Evolutionary conservation across 805 yeast genomes (phyloP).

Genomic region (Ogataea angusta): DNA sequence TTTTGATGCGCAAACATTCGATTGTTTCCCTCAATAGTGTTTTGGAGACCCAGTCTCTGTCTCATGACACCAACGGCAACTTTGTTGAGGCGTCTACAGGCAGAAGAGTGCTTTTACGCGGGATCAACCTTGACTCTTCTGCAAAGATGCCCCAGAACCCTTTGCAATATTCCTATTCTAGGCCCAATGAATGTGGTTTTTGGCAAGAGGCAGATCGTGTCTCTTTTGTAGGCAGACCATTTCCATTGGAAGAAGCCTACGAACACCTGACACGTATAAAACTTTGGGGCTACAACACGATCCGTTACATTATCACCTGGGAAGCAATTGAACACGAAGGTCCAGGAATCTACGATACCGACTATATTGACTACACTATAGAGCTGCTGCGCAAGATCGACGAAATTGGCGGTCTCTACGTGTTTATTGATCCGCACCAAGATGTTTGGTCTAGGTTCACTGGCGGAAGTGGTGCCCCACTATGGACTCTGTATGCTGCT

Average conservation of each 20-base stretch:
- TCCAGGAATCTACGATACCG: slow-evolving; percentile 79
- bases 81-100: slow-evolving; percentile 53
- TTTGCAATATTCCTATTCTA: slow-evolving; percentile 37
- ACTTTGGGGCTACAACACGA: slow-evolving; percentile 76
- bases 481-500: slow-evolving; percentile 89
- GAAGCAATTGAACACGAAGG: slow-evolving; percentile 89
- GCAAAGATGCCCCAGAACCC: slow-evolving; percentile 70
- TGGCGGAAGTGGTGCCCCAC: slow-evolving; percentile 93
- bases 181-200: slow-evolving; percentile 44
- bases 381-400: slow-evolving; percentile 56
- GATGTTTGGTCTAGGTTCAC: slow-evolving; percentile 89
- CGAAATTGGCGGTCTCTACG: slow-evolving; percentile 68
- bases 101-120: slow-evolving; percentile 62
- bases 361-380: slow-evolving; percentile 67
- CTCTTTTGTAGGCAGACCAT: slow-evolving; percentile 82
- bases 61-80: slow-evolving; percentile 48
- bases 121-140: slow-evolving; percentile 77
- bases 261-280: slow-evolving; percentile 67
- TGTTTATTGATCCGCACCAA: slow-evolving; percentile 86
- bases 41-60: slow-evolving; percentile 22
- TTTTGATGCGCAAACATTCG: slow-evolving; percentile 15
- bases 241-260: slow-evolving; percentile 69
- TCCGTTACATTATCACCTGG: slow-evolving; percentile 82
- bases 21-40: slow-evolving; percentile 16
- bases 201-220: slow-evolving; percentile 67